A percentile compares a stretch with the other conserved stretches of the same genome.
These are phyloP conservation scores for Echinosophora koreensis DNA, from an alignment of 306 rosid species.

Conservation along the genomic window DNA sequence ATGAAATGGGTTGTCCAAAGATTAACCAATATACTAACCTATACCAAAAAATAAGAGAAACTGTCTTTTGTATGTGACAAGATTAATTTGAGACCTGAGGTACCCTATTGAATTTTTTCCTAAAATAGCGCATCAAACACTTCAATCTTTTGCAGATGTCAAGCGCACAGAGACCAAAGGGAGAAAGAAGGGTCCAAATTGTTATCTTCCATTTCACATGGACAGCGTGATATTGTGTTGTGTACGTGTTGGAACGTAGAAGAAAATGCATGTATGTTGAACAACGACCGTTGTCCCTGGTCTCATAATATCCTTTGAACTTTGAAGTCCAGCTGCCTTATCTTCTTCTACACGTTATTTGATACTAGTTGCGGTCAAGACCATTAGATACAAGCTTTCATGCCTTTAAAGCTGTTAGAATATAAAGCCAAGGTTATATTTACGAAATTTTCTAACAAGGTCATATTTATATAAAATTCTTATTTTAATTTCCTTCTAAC, in stretches of 20 bases:
- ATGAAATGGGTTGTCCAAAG: background rate
- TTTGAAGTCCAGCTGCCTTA: background rate
- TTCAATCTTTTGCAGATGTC: background rate
- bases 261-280: constrained; percentile 7
- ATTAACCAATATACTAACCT: background rate
- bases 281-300: background rate
- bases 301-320: background rate
- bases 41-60: background rate
- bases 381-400: background rate
- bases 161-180: background rate
- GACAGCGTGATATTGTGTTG: background rate
- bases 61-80: background rate
- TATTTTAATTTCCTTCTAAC: no score
- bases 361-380: background rate
- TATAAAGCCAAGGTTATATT: no score
- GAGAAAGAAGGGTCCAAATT: background rate
- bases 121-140: background rate
- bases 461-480: no score
- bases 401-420: no score
- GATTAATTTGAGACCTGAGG: background rate
- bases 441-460: no score
- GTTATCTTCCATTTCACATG: background rate
- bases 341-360: background rate
- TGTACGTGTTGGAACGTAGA: background rate
- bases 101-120: background rate